Conservation (phyloP, 306 rosid species). For the Vigna radiata region DNA sequence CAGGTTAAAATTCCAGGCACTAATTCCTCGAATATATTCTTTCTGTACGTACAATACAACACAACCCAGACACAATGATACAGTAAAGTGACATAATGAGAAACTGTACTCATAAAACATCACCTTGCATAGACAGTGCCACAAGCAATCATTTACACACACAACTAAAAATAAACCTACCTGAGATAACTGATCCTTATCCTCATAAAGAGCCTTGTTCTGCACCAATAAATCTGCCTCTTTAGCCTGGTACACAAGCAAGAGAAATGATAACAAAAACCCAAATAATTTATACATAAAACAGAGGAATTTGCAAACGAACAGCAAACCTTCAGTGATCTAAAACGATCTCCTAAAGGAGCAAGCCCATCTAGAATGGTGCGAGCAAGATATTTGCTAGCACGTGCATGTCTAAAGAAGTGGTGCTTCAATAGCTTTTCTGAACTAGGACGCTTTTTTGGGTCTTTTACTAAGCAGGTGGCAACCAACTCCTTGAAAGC, state of each 20-base stretch:
- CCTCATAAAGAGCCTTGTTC: conserved; percentile 85
- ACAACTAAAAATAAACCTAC: conserved; percentile 49
- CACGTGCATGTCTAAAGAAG: conserved; percentile 83
- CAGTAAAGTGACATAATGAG: conserved; percentile 22
- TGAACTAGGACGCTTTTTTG: conserved; percentile 93
- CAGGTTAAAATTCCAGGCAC: conserved; percentile 99
- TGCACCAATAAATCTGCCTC: conserved; percentile 92
- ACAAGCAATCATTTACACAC: conserved; percentile 31
- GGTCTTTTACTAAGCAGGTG: conserved; percentile 96
- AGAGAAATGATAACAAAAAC: conserved; percentile 33
- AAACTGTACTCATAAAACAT: conserved; percentile 25
- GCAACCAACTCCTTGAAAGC: conserved; percentile 93
- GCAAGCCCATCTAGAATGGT: conserved; percentile 82
- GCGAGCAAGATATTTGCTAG: conserved; percentile 66
- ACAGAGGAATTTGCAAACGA: conserved; percentile 40
- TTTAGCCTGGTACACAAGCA: conserved; percentile 63
- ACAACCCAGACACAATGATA: not conserved
- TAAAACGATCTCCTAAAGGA: conserved; percentile 92
- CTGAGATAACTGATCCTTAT: conserved; percentile 91
- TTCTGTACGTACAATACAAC: conserved; percentile 60
- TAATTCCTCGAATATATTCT: conserved; percentile 98
- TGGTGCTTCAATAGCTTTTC: conserved; percentile 92
- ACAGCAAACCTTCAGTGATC: conserved; percentile 74
- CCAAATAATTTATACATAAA: conserved; percentile 21
- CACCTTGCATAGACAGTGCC: conserved; percentile 15